Percentiles rank a stretch among this genome's conserved stretches.
These are phyloP conservation scores for Pelargonium cotyledonis DNA, from an alignment of 441 rosid genomes.

Conservation along the genomic window DNA sequence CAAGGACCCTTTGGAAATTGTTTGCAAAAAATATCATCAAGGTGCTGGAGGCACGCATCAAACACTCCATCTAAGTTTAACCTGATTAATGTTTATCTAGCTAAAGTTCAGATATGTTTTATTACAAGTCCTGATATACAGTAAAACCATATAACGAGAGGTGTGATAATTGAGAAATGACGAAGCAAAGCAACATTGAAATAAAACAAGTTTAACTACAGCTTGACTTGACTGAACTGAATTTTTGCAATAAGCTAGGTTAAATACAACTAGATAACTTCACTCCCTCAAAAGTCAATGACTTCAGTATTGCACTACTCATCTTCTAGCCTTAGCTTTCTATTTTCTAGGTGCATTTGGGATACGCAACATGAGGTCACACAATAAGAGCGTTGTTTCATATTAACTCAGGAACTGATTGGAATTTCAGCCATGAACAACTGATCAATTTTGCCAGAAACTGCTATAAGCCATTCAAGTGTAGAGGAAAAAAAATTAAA, in stretches of 20 bases:
- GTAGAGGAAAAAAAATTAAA: neutral
- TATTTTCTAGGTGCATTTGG: too few species aligned
- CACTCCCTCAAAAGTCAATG: neutral
- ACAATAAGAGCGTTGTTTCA: neutral
- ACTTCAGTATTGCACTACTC: neutral
- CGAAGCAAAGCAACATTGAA: neutral
- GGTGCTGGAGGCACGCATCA: neutral
- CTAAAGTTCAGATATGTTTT: neutral
- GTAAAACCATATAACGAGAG: neutral
- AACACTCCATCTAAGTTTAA: slow-evolving; percentile 2
- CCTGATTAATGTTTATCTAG: neutral
- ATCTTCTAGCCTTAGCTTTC: slow-evolving; percentile 1
- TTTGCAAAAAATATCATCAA: neutral
- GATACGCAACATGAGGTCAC: neutral
- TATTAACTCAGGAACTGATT: neutral
- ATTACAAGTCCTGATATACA: neutral
- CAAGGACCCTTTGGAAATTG: slow-evolving; percentile 1
- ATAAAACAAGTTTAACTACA: neutral
- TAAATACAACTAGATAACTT: neutral
- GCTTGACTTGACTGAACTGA: neutral
- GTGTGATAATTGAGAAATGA: too few species aligned
- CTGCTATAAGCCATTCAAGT: neutral
- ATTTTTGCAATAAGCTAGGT: neutral
- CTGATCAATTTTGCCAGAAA: neutral
- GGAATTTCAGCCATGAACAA: neutral